Percentiles rank a stretch among this genome's conserved stretches.
phyloP scores from a whole-genome alignment of 257 asterid species.

The Salvia miltiorrhiza region DNA sequence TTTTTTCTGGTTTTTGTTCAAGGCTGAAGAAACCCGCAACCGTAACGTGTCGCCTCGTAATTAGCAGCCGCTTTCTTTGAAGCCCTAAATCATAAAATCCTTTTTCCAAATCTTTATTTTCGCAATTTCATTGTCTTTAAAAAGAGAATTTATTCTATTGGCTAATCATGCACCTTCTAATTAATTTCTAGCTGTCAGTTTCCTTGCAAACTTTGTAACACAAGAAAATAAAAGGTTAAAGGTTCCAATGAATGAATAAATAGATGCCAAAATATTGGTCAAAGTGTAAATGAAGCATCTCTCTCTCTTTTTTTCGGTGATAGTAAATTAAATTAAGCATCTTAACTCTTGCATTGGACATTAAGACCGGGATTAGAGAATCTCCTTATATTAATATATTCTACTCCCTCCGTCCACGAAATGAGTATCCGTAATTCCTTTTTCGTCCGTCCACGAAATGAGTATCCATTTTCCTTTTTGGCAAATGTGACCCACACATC shows the following conservation, averaged over 20 bases:
- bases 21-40: neutral
- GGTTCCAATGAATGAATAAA: neutral
- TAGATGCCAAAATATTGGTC: conserved; percentile 13
- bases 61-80: conserved; percentile 9
- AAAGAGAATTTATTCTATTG: conserved; percentile 23
- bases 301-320: too few species aligned
- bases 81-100: neutral
- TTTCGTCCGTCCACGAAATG: too few species aligned
- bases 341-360: neutral
- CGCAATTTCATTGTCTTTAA: neutral
- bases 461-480: too few species aligned
- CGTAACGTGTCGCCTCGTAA: conserved; percentile 18
- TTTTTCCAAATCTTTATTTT: neutral
- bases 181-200: conserved; percentile 10
- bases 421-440: too few species aligned
- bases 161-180: neutral
- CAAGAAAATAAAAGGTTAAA: neutral
- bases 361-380: neutral
- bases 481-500: too few species aligned
- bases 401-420: too few species aligned
- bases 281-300: neutral
- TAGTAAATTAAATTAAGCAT: neutral
- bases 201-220: neutral
- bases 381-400: neutral
- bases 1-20: neutral